Evolutionary conservation across 1,284 basidiomycete genomes (phyloP), one percentile per base, ranked within the genome.

Genomic region (Kalmanozyma brasiliensis): DNA sequence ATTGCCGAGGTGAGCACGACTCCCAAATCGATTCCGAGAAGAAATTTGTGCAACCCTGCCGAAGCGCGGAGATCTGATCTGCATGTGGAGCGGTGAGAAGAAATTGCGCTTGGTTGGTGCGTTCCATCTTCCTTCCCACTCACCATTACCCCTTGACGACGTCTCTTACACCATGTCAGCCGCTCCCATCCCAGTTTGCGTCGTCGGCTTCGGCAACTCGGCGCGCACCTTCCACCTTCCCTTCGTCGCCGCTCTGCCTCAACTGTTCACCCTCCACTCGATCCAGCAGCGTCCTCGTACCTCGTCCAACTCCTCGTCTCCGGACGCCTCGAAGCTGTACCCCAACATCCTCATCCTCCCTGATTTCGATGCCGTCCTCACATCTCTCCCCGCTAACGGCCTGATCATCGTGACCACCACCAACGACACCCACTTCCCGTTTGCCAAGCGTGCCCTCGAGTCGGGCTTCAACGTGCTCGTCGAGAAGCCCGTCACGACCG

Each of bases 351-450:
- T 57, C 13, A 55, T 78, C 40, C 49, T 67, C 4, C 69, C 76
- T 0, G 63, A 72, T 45, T 55, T 81, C 33, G 76, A 76, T 33
- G 52, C 68, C 4, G 71, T 78, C 10, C 63, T 81, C 13, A 57
- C 57, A 14, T 64, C 59, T 19, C 53, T 81, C n/a, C 78, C 79
- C n/a, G 55, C 70, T 44, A 52, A 65, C 11, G 72, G 74, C 13
- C 67, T 81, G n/a, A 71, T 80, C 55, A 67, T 81, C 33, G 69
- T 81, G 49, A 79, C 78, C 9, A 79, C 77, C n/a, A 66, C 73
- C 47, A 80, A 80, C 63, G 68, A 65, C 17, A 79, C 78, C 14
- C 80, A 81, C 51, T 71, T 72, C 32, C 69, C 73, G 16, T 76
- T 78, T 41, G 80, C 80, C 23, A 74, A 77, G 51, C 56, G 66